Evolutionary conservation across 1,284 basidiomycete species (phyloP).

Genomic region (Marasmius fiardii): DNA sequence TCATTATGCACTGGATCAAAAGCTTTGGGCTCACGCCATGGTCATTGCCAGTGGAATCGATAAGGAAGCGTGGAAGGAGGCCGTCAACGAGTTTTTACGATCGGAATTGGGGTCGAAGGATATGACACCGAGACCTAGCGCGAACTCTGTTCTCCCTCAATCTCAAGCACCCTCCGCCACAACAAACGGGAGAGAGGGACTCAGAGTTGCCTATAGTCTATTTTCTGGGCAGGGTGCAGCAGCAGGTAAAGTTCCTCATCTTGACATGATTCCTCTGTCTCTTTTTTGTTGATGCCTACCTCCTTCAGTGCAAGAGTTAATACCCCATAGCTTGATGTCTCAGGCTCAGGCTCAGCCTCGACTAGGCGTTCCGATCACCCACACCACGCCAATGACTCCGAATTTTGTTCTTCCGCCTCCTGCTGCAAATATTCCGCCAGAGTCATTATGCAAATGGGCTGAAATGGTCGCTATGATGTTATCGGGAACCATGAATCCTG

Average conservation of each 20-base stretch:
- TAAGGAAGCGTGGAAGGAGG: constrained; percentile 91
- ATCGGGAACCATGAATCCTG: constrained; percentile 65
- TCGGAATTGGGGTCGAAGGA: constrained; percentile 65
- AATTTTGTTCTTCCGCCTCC: constrained; percentile 48
- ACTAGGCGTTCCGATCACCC: constrained; percentile 38
- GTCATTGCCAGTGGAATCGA: constrained; percentile 92
- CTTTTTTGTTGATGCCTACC: not conserved
- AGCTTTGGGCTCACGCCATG: constrained; percentile 95
- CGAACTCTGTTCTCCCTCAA: not conserved
- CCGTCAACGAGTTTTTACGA: constrained; percentile 82
- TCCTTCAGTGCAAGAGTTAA: constrained; percentile 69
- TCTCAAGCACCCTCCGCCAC: constrained; percentile 19
- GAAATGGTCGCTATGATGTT: constrained; percentile 86
- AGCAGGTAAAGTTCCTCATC: constrained; percentile 49
- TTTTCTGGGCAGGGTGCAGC: constrained; percentile 81
- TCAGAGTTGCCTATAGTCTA: constrained; percentile 83
- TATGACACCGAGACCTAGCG: constrained; percentile 12
- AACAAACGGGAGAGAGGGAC: constrained; percentile 59
- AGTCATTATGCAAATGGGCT: constrained; percentile 75
- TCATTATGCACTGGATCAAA: constrained; percentile 83
- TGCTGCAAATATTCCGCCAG: constrained; percentile 45
- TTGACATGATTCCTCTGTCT: constrained; percentile 7
- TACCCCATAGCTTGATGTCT: constrained; percentile 56
- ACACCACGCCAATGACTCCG: constrained; percentile 62
- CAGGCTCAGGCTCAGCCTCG: constrained; percentile 27